Base-by-base conservation (phyloP, 495 filamentous ascomycete species). In the Penicillium paxilli region DNA sequence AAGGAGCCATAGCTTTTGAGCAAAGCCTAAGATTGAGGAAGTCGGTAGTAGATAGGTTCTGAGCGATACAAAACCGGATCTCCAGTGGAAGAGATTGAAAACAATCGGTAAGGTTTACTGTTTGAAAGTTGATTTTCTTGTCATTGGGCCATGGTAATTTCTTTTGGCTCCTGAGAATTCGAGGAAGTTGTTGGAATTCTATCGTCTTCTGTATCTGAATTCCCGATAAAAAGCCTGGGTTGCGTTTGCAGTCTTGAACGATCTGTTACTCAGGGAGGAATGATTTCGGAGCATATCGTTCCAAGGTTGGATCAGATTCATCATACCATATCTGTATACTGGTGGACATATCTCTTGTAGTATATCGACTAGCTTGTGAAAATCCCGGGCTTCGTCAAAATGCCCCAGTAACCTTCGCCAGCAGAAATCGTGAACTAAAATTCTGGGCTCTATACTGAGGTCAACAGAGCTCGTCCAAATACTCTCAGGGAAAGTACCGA, bases 51-150 rank as follows among this genome's bases (percentile, higher is more conserved):
- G 26, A 47, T 24, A 32, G 22, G 21, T 32, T 11, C 5, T 47
- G 44, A 26, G 44, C 44, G 23, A 47, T 47, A 8, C 11, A 17
- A 30, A 47, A 47, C 24, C 44, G 44, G n/a, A 47, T 32, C n/a
- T 47, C 44, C 24, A 47, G 1, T 23, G 44, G 44, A 30, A 47
- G 24, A 7, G n/a, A 16, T 19, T 47, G 44, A 16, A 47, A 47
- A 47, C 24, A 47, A n/a, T 32, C 24, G 5, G 6, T 2, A 47
- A 24, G 17, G n/a, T n/a, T n/a, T 8, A 5, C 24, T 30, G 10
- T 28, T 30, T 47, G 44, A 30, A 23, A 47, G 24, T 30, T 10
- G 44, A 47, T 12, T 47, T 26, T 47, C 44, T 23, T n/a, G 22
- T 28, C n/a, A 11, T 28, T 28, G 21, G 8, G n/a, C n/a, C 44